A percentile compares a stretch with the other conserved stretches of the same genome.
Conservation (phyloP, 2,329 filamentous ascomycete species). For the Sphaerostilbella broomeana region DNA sequence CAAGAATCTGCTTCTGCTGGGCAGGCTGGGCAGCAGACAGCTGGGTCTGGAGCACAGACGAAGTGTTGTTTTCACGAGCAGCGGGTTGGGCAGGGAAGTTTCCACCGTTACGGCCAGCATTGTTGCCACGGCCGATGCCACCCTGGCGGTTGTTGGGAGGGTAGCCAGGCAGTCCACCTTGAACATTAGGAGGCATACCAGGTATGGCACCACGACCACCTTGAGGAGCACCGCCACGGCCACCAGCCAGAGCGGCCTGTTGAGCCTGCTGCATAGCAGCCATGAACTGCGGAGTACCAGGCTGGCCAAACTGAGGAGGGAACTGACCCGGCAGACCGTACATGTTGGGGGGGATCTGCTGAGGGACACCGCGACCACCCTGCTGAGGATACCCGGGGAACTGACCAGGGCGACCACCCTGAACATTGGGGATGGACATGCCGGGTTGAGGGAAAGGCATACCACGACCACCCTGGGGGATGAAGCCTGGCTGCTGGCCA, state of each 20-base stretch:
- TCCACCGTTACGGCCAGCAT: conserved; percentile 35
- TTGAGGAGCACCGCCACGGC: conserved; percentile 56
- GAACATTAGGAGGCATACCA: conserved; percentile 63
- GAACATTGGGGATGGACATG: conserved; percentile 63
- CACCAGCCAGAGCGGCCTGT: conserved; percentile 52
- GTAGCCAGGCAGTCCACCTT: conserved; percentile 49
- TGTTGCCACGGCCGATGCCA: conserved; percentile 40
- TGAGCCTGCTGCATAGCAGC: conserved; percentile 76
- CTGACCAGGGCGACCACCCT: conserved; percentile 76
- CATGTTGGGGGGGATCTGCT: conserved; percentile 81
- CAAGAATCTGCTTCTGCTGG: conserved; percentile 98
- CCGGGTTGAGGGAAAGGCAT: conserved; percentile 60
- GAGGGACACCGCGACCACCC: conserved; percentile 78
- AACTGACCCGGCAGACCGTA: conserved; percentile 77
- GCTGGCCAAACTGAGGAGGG: conserved; percentile 73
- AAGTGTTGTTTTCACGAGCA: conserved; percentile 34
- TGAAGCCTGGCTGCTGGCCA: conserved; percentile 67
- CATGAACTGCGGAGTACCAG: conserved; percentile 71
- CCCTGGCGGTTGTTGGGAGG: conserved; percentile 50
- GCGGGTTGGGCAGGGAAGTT: conserved; percentile 43
- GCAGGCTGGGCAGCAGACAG: conserved; percentile 51
- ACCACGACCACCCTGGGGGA: conserved; percentile 57
- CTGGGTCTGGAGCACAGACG: conserved; percentile 48
- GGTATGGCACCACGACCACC: conserved; percentile 69
- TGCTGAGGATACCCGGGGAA: conserved; percentile 82